Base-by-base conservation (phyloP, 495 filamentous ascomycete species). In the Hypoxylon fragiforme region DNA sequence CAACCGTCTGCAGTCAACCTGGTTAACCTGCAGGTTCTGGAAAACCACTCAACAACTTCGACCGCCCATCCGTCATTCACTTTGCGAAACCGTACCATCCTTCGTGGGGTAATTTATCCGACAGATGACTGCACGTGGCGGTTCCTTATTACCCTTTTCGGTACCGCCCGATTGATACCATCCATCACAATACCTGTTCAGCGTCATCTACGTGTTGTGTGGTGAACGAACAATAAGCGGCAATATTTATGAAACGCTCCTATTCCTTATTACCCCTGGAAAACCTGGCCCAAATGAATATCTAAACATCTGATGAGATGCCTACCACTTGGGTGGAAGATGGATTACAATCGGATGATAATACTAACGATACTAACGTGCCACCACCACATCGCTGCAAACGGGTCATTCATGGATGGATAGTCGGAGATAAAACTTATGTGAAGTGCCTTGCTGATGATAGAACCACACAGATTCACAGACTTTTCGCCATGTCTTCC, bases 401-500 rank as follows among this genome's bases (percentile, higher is more conserved):
- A 64, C 61, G 67, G 56, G 63, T 65, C 35, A 51, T 70, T 12
- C 44, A 46, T 51, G 62, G 67, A 64, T 68, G 65, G 65, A 57
- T 57, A 8, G 48, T 56, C 16, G 60, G 55, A 19, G 63, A 72
- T 44, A 52, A 59, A 59, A 50, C 61, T 47, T 69, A 57, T 62
- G 44, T 69, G 38, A 70, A 58, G 49, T 65, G 61, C 47, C 51
- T 56, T 62, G 68, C 70, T 75, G 62, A 71, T 54, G 52, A 69
- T 67, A 58, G 67, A 63, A 51, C 43, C 36, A 50, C 60, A 66
- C 70, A 74, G 72, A 73, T 56, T 43, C 64, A 68, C 57, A 67
- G 50, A 62, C 58, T 68, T 53, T 49, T 71, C 64, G 72, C 62
- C 58, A 94, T 91, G 85, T 92, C 92, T 77, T 95, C 95, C 63